phyloP scores from a whole-genome alignment of 192 early-diverging fungal genomes.

The Thamnidium elegans region DNA sequence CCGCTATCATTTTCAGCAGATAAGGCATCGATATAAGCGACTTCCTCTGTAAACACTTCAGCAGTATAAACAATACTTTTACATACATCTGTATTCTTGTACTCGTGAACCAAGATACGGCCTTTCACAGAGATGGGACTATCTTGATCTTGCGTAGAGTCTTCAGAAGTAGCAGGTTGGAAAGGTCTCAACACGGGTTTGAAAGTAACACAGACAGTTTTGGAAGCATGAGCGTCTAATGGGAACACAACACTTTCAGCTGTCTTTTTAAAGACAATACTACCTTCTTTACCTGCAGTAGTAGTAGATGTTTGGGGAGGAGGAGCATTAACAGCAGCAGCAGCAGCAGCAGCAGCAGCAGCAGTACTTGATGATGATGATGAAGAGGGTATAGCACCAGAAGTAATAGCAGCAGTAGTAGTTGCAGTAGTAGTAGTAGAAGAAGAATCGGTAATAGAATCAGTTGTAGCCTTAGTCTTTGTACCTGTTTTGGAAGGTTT shows the following conservation, averaged over 20 bases:
- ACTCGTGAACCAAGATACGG: slow-evolving; percentile 70
- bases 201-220: slow-evolving; percentile 63
- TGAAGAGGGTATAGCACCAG: background rate
- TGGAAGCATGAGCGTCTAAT: slow-evolving; percentile 63
- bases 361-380: background rate
- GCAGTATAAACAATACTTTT: slow-evolving; percentile 66
- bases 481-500: slow-evolving; percentile 28
- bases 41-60: slow-evolving; percentile 47
- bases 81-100: slow-evolving; percentile 78
- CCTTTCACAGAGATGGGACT: slow-evolving; percentile 38
- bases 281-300: slow-evolving; percentile 2
- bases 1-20: background rate
- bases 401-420: too few relatives aligned
- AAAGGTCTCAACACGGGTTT: slow-evolving; percentile 42
- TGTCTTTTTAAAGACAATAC: slow-evolving; percentile 48
- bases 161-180: slow-evolving; percentile 15
- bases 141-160: background rate
- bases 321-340: slow-evolving; percentile 4
- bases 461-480: slow-evolving; percentile 16
- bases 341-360: background rate
- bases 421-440: too few relatives aligned
- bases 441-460: background rate
- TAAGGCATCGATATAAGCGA: slow-evolving; percentile 25
- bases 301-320: slow-evolving; percentile 12
- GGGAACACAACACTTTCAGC: slow-evolving; percentile 63